These are phyloP conservation scores for Boletus vinaceobasis DNA, from an alignment of 768 basidiomycete genomes.

Conservation along the genomic window DNA sequence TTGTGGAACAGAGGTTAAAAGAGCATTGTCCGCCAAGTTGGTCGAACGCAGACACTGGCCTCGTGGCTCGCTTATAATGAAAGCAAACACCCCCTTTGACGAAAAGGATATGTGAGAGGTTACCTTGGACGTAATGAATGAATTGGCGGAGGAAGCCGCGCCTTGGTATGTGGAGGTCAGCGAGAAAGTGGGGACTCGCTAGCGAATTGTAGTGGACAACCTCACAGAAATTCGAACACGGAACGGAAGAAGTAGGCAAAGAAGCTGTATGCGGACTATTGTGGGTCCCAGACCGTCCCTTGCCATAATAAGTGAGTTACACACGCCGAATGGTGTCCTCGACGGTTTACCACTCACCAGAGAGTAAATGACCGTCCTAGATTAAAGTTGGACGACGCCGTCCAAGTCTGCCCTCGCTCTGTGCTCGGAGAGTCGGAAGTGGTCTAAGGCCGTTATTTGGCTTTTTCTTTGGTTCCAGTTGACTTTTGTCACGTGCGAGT, in stretches of 20 bases:
- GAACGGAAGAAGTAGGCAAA: constrained; percentile 41
- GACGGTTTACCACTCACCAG: constrained; percentile 13
- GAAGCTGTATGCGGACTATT: constrained; percentile 42
- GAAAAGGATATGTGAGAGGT: constrained; percentile 18
- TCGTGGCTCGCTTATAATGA: constrained; percentile 24
- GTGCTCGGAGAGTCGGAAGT: not conserved
- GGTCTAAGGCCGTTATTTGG: constrained; percentile 29
- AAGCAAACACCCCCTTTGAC: constrained; percentile 1
- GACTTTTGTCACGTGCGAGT: constrained; percentile 38
- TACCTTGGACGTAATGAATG: constrained; percentile 60
- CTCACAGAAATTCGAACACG: constrained; percentile 35
- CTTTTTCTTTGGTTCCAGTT: constrained; percentile 54
- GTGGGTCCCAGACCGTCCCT: constrained; percentile 49
- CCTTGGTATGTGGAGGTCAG: constrained; percentile 36
- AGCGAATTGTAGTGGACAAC: not conserved
- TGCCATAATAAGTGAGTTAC: constrained; percentile 33
- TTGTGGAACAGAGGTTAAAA: constrained; percentile 21
- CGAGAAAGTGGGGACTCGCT: not conserved
- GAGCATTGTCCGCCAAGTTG: constrained; percentile 26
- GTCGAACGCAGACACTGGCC: constrained; percentile 15
- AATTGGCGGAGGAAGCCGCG: constrained; percentile 69
- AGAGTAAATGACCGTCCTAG: constrained; percentile 10
- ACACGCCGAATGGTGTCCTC: not conserved
- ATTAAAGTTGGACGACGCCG: constrained; percentile 24
- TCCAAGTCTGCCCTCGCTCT: not conserved